Evolutionary conservation across 1,284 basidiomycete species (phyloP), one percentile per base, ranked within the genome.

Genomic region (Uromyces viciae-fabae): DNA sequence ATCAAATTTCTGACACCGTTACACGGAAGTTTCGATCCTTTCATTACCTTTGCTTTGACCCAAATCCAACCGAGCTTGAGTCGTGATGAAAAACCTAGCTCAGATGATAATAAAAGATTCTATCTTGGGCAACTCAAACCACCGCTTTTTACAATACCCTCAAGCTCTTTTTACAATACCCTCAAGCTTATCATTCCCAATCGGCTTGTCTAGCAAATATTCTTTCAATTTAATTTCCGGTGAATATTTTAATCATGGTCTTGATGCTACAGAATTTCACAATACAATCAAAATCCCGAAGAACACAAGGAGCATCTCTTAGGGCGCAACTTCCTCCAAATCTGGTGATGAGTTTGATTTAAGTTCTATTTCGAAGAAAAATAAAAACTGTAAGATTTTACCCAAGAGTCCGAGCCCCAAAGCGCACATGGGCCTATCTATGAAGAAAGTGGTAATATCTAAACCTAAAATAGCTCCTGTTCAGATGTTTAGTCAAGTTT

Each of bases 331-430:
- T 38, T 36, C 46, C 25, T 54, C 69, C 7, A 46, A 72, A 25
- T 54, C 69, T 25, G 69, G 52, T n/a, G 22, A 66, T n/a, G 62
- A 66, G 7, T n/a, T 25, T 7, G 56, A 60, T 31, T 19, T 33
- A 28, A 38, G 14, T 19, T 4, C n/a, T 40, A 31, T 4, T 4
- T 17, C 8, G 69, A 14, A 11, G 43, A 33, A 72, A 33, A 19
- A 19, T 19, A 72, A 72, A 46, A 72, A 54, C 8, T 19, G 69
- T 7, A 72, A 72, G 33, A 33, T 52, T 22, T 54, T 72, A 17
- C 69, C 69, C 17, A 52, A 72, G n/a, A 72, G 69, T n/a, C 69
- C 69, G 9, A 72, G 52, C n/a, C 69, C 69, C 31, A 62, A 62
- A 62, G 8, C 60, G 17, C 60, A 62, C 5, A 36, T 62, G 15